Evolutionary conservation across 148 eudicot species (phyloP).

Genomic region (Gaultheria prostrata): DNA sequence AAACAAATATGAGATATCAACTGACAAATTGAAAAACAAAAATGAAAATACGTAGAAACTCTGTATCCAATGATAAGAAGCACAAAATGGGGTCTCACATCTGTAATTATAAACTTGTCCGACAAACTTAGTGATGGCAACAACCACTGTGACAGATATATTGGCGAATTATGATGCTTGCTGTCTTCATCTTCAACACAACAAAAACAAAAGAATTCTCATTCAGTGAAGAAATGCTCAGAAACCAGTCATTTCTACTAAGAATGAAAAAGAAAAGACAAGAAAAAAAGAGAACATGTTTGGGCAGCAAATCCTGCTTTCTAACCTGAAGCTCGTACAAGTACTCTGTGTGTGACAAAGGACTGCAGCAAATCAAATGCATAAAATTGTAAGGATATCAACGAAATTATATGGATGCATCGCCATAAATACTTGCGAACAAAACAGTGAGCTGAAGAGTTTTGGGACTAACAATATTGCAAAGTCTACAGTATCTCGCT

Average conservation of each 20-base stretch:
- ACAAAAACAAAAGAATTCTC: neutral
- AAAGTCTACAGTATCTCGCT: neutral
- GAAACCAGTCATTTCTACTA: neutral
- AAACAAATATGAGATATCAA: conserved; percentile 15
- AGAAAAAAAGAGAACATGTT: neutral
- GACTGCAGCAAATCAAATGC: conserved; percentile 50
- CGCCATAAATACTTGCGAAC: neutral
- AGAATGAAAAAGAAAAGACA: neutral
- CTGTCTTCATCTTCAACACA: conserved; percentile 40
- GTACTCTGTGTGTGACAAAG: conserved; percentile 72
- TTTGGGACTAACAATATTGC: neutral
- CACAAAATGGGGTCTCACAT: conserved; percentile 32
- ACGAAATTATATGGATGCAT: neutral
- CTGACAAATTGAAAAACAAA: neutral
- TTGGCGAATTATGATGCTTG: conserved; percentile 31
- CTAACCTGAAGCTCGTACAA: conserved; percentile 55
- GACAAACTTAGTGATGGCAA: conserved; percentile 57
- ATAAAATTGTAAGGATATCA: conserved; percentile 9
- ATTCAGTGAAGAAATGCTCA: neutral
- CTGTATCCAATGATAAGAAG: neutral
- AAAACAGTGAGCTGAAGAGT: neutral
- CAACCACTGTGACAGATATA: conserved; percentile 62
- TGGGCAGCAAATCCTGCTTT: conserved; percentile 20
- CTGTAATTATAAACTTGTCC: conserved; percentile 61
- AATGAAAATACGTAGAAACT: neutral